A percentile compares a stretch with the other conserved stretches of the same genome.
phyloP scores from a whole-genome alignment of 2,329 filamentous ascomycete genomes.

The Aspergillus latus region DNA sequence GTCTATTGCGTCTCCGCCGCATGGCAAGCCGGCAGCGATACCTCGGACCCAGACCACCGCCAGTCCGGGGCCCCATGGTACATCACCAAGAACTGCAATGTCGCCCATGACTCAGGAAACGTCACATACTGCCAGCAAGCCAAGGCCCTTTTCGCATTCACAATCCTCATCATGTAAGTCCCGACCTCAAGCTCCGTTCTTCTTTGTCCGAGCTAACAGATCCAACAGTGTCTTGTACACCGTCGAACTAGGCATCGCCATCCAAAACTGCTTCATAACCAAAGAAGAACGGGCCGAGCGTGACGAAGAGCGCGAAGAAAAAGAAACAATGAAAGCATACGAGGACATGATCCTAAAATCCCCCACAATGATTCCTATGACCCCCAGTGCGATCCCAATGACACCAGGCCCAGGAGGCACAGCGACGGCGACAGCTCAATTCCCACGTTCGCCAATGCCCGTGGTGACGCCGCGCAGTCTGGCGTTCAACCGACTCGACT shows the following conservation, averaged over 20 bases:
- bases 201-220: slow-evolving; percentile 12
- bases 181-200: not conserved
- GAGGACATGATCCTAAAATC: slow-evolving; percentile 44
- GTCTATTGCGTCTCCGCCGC: slow-evolving; percentile 58
- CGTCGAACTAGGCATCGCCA: slow-evolving; percentile 48
- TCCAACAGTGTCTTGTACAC: slow-evolving; percentile 50
- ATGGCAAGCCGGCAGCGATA: slow-evolving; percentile 59
- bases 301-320: slow-evolving; percentile 37
- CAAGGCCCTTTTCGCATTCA: slow-evolving; percentile 58
- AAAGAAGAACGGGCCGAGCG: slow-evolving; percentile 37
- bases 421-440: not conserved
- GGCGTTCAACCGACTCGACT: slow-evolving; percentile 43
- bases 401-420: not conserved
- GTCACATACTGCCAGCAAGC: slow-evolving; percentile 61
- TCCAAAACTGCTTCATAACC: slow-evolving; percentile 50
- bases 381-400: slow-evolving; percentile 21
- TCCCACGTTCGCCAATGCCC: slow-evolving; percentile 16
- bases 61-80: slow-evolving; percentile 63
- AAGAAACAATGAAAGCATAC: slow-evolving; percentile 41
- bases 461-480: slow-evolving; percentile 41
- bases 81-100: slow-evolving; percentile 60
- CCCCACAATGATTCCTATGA: slow-evolving; percentile 36
- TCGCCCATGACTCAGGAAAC: slow-evolving; percentile 48
- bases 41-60: slow-evolving; percentile 54
- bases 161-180: slow-evolving; percentile 56